Conservation (phyloP, 2,329 filamentous ascomycete genomes). For the Ophiosphaerella korrae region DNA sequence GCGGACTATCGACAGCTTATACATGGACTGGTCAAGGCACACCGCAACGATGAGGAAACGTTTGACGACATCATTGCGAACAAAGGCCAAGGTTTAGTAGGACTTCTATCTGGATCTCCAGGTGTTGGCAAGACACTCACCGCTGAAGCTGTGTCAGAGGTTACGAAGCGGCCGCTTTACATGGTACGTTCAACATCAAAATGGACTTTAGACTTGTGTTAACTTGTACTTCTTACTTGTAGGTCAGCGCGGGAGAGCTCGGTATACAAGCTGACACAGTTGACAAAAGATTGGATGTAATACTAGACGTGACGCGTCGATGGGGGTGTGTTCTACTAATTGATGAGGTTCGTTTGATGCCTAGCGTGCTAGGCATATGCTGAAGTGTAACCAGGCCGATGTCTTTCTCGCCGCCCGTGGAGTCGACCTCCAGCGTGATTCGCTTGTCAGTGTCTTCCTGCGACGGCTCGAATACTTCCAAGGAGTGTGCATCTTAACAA, state of each 20-base stretch:
- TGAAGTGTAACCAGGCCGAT: constrained; percentile 57
- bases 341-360: constrained; percentile 56
- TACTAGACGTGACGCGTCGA: constrained; percentile 1
- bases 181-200: constrained; percentile 46
- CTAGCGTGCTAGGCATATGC: not conserved
- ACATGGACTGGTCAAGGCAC: constrained; percentile 72
- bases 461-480: constrained; percentile 86
- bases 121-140: constrained; percentile 22
- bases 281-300: constrained; percentile 71
- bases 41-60: constrained; percentile 53
- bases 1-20: constrained; percentile 16
- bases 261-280: constrained; percentile 58
- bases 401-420: constrained; percentile 60
- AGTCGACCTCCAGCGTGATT: constrained; percentile 80
- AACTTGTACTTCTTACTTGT: no score
- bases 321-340: constrained; percentile 60
- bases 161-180: constrained; percentile 54
- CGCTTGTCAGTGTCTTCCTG: constrained; percentile 83
- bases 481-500: constrained; percentile 85
- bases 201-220: no score
- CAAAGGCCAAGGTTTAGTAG: constrained; percentile 25
- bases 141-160: constrained; percentile 10
- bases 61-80: constrained; percentile 55
- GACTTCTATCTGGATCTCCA: constrained; percentile 20
- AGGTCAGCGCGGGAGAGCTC: constrained; percentile 75